Conservation (phyloP, 2,329 filamentous ascomycete species). For the Aureobasidium sp. region DNA sequence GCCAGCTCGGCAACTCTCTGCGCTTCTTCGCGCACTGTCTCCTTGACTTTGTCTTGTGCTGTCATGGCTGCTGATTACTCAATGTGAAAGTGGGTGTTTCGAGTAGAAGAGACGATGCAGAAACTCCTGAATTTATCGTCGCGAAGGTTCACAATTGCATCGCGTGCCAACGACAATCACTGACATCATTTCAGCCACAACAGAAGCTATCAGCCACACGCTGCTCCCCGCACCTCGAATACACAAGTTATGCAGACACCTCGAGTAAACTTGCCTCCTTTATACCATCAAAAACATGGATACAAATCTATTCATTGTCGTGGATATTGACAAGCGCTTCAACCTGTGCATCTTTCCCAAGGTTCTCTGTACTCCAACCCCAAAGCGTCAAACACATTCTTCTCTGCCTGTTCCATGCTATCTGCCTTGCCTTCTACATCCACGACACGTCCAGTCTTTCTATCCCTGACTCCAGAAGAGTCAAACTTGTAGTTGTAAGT, state of each 20-base stretch:
- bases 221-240: neutral
- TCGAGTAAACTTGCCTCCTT: neutral
- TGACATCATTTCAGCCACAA: neutral
- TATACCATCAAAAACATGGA: neutral
- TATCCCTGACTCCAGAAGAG: constrained; percentile 71
- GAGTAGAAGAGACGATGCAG: neutral
- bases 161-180: neutral
- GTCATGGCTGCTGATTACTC: neutral
- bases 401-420: constrained; percentile 65
- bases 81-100: neutral
- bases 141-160: neutral
- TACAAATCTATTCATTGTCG: neutral
- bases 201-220: neutral
- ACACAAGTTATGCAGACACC: neutral
- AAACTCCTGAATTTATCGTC: neutral
- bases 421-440: constrained; percentile 59
- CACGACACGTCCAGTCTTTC: constrained; percentile 59
- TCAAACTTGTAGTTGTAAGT: constrained; percentile 76
- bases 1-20: constrained; percentile 56
- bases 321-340: constrained; percentile 11
- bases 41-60: constrained; percentile 43
- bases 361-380: constrained; percentile 46
- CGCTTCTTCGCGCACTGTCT: constrained; percentile 60
- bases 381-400: constrained; percentile 68
- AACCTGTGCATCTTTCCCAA: constrained; percentile 37